Conservation (phyloP, 208 protist genomes). For the Naegleria gruberi region DNA sequence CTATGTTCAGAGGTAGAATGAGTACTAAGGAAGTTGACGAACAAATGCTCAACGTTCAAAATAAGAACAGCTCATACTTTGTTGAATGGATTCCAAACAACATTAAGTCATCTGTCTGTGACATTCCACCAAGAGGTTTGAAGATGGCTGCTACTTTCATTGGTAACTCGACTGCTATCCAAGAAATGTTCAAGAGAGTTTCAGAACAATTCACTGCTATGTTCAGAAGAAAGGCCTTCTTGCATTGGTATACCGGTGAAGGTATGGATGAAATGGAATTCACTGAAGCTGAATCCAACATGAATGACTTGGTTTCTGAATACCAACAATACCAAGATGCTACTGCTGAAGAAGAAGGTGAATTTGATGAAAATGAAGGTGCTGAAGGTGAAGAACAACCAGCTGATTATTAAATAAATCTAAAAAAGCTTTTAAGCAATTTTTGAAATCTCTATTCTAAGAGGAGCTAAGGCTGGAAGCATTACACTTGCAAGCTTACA, state of each 20-base stretch:
- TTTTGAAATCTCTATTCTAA: too few relatives aligned
- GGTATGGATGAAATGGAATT: slow-evolving; percentile 76
- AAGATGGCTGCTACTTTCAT: slow-evolving; percentile 80
- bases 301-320: slow-evolving; percentile 83
- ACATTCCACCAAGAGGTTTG: slow-evolving; percentile 62
- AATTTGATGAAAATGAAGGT: slow-evolving; percentile 32
- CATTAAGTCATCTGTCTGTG: slow-evolving; percentile 81
- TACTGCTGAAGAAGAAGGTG: slow-evolving; percentile 45
- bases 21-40: slow-evolving; percentile 93
- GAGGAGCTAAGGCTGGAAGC: too few relatives aligned
- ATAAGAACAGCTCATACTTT: slow-evolving; percentile 90
- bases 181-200: slow-evolving; percentile 87
- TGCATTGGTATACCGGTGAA: slow-evolving; percentile 98
- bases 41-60: slow-evolving; percentile 84
- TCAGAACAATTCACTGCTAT: slow-evolving; percentile 91
- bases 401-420: background rate
- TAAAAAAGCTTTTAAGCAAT: background rate
- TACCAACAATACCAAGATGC: slow-evolving; percentile 76
- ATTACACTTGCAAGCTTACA: too few relatives aligned
- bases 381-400: slow-evolving; percentile 19
- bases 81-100: slow-evolving; percentile 90
- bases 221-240: slow-evolving; percentile 96
- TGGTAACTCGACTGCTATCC: slow-evolving; percentile 83
- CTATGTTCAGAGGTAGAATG: slow-evolving; percentile 77
- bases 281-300: slow-evolving; percentile 83